phyloP scores from a whole-genome alignment of 495 filamentous ascomycete genomes.

The Astrothelium subdiscretum region DNA sequence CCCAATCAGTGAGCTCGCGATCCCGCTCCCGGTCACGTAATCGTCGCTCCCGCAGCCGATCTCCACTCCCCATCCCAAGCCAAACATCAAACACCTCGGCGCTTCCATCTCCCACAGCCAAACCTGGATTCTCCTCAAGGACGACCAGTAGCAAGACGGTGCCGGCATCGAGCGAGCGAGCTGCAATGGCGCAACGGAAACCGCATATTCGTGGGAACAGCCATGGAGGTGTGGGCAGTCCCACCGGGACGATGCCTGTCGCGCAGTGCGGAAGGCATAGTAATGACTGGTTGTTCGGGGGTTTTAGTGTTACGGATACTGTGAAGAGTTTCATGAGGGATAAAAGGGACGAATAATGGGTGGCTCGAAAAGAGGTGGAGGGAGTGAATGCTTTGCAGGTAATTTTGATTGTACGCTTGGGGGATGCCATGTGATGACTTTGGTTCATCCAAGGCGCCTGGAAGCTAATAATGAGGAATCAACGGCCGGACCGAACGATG shows the following conservation, averaged over 20 bases:
- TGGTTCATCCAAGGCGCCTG: neutral
- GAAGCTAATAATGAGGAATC: neutral
- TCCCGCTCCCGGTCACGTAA: neutral
- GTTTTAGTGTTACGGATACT: slow-evolving; percentile 14
- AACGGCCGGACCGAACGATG: slow-evolving; percentile 2
- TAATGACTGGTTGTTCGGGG: slow-evolving; percentile 23
- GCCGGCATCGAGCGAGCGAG: neutral
- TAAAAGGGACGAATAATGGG: neutral
- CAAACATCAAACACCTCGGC: neutral
- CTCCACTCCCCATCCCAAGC: neutral
- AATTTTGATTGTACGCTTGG: neutral
- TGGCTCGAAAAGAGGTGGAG: neutral
- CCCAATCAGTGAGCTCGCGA: neutral
- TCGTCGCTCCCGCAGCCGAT: slow-evolving; percentile 3
- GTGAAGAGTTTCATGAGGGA: slow-evolving; percentile 10
- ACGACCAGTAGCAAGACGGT: neutral
- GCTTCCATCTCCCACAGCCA: neutral
- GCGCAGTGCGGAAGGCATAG: slow-evolving; percentile 17
- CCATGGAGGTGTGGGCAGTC: neutral
- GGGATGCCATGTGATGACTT: neutral
- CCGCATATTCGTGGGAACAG: neutral
- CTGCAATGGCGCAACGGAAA: neutral
- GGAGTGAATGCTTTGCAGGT: too few species aligned
- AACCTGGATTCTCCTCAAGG: neutral
- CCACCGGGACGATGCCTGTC: neutral